Base-by-base conservation (phyloP, 768 basidiomycete genomes). In the Daedaleopsis sinensis region DNA sequence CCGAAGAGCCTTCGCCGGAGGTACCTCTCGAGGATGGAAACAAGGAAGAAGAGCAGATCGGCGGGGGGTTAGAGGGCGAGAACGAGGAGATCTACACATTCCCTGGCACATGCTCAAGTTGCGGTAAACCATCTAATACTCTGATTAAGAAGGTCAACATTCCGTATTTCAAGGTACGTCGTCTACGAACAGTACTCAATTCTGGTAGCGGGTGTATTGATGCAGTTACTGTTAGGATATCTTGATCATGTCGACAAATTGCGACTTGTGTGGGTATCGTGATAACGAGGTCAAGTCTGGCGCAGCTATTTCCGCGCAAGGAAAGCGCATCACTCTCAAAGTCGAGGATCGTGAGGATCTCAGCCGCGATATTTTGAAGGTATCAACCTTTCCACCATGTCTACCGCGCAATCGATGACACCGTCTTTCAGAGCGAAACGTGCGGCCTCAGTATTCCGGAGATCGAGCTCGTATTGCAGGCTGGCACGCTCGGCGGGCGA, bases 201-300 rank as follows among this genome's bases (percentile, higher is more conserved):
- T 8, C 3, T 18, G 16, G 3, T 32, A 32, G 27, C 3, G 27
- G 27, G 27, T 10, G 16, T 43, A 27, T 47, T 55, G 32, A 43
- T 36, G 24, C 18, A 21, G 4, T 16, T 36, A 11, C 52, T 9
- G 37, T 8, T 64, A 97, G 96, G 95, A 99, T 67, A 89, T 94
- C 58, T 77, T 98, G 56, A 96, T 98, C 76, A 98, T 98, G 95
- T 96, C 96, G 23, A 96, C 96, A 7, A 98, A 97, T 72, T 98
- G 97, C 73, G 93, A 95, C 59, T 75, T 78, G 54, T 99, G 97
- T 74, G 97, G 97, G 1, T 99, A 98, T 75, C 83, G 93, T 59
- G 97, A 99, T 75, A 98, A 96, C 69, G 97, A 99, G 77, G 91
- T 99, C 70, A 99, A 99, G 74, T 92, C 94, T 6, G 94, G 96